Evolutionary conservation across 2,329 filamentous ascomycete genomes (phyloP), one percentile per base, ranked within the genome.

Genomic region (Furcasterigmium furcatum): DNA sequence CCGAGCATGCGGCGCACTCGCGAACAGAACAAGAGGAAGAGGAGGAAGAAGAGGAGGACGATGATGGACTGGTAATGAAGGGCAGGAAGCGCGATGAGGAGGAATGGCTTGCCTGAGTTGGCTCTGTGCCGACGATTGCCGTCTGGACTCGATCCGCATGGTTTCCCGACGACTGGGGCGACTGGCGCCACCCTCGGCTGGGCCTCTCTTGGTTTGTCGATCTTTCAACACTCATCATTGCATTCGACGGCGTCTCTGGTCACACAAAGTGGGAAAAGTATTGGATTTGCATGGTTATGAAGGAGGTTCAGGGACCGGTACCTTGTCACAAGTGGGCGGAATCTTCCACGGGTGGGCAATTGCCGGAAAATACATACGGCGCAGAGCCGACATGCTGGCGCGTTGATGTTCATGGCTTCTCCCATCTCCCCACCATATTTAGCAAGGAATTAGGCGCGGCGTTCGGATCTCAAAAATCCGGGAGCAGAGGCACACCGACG

Each of bases 31-130:
- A 71, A 16, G 67, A 66, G 4, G 67, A 68, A 13, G 60, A 59
- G 0, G 64, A 62, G 2, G 71, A 69, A 27, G 74, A 74, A 8
- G 74, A 78, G 12, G 75, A 79, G 7, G 77, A 80, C 12, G 78
- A 82, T 44, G 79, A 82, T 3, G 79, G 77, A 1, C 65, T 82
- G 9, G 67, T 79, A 22, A 82, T 82, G 77, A 71, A 73, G 46
- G 75, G 73, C 3, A 64, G 73, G 34, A 79, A 79, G 59, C 68
- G 79, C 51, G 73, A 77, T 44, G 79, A 82, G 52, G 77, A 82
- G 58, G 73, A 78, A 52, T 82, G 79, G 79, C 68, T 82, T 51
- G 79, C 77, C 46, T 81, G 50, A 57, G 13, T 36, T 18, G 16
- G 18, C 34, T 14, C 16, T 10, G 25, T 14, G 27, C 14, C 45